A percentile compares a stretch with the other conserved stretches of the same genome.
phyloP scores from a whole-genome alignment of 306 rosid genomes.

The Notholithocarpus densiflorus region DNA sequence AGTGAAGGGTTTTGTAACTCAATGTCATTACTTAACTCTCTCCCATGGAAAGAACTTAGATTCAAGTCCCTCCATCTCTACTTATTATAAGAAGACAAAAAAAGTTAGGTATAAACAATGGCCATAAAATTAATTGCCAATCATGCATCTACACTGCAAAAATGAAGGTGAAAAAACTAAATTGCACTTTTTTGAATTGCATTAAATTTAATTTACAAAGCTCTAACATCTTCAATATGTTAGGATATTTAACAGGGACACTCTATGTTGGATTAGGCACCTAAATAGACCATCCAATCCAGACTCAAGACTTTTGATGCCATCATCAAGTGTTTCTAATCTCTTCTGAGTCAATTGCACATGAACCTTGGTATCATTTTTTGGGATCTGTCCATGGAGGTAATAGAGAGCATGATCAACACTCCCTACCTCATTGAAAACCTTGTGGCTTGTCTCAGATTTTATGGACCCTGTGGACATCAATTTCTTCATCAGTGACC shows the following conservation, averaged over 20 bases:
- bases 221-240: slow-evolving; percentile 7
- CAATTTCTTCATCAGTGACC: slow-evolving; percentile 31
- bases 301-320: slow-evolving; percentile 20
- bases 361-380: slow-evolving; percentile 4
- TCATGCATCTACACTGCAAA: too few relatives aligned
- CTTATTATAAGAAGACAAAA: too few relatives aligned
- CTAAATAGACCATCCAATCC: slow-evolving; percentile 39
- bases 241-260: slow-evolving; percentile 37
- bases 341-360: slow-evolving; percentile 16
- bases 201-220: too few relatives aligned
- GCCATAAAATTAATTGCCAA: too few relatives aligned
- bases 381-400: not conserved
- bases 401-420: slow-evolving; percentile 25
- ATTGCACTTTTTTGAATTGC: too few relatives aligned
- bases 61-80: too few relatives aligned
- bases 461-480: not conserved
- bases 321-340: slow-evolving; percentile 23
- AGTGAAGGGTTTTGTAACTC: too few relatives aligned
- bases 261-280: slow-evolving; percentile 40
- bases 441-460: slow-evolving; percentile 11
- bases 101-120: too few relatives aligned
- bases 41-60: too few relatives aligned
- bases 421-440: slow-evolving; percentile 13
- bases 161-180: too few relatives aligned
- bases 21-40: too few relatives aligned